Percentiles rank a stretch among this genome's conserved stretches.
These are phyloP conservation scores for Hymenoscyphus scutula DNA, from an alignment of 2,329 filamentous ascomycete genomes.

Conservation along the genomic window DNA sequence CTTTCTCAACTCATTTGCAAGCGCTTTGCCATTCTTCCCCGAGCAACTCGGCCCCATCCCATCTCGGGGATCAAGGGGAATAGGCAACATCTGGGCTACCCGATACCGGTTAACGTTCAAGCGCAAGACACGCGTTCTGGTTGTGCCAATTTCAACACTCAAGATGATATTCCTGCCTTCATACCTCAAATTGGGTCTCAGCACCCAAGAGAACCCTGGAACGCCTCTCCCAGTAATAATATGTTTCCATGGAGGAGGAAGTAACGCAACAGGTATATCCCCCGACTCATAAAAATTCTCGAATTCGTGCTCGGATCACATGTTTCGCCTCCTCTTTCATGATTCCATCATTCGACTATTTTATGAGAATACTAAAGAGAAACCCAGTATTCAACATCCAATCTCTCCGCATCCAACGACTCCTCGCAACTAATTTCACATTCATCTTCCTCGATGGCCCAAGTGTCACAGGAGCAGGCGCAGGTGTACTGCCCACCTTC, in stretches of 20 bases:
- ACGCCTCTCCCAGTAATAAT: slow-evolving; percentile 18
- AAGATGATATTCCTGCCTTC: slow-evolving; percentile 4
- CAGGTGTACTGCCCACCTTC: slow-evolving; percentile 23
- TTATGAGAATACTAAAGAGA: neutral
- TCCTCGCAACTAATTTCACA: slow-evolving; percentile 15
- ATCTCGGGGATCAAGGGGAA: neutral
- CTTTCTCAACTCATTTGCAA: neutral
- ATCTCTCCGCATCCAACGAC: slow-evolving; percentile 16
- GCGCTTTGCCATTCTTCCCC: neutral
- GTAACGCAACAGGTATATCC: slow-evolving; percentile 8
- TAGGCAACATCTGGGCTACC: neutral
- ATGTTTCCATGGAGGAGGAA: slow-evolving; percentile 20
- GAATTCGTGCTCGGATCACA: neutral
- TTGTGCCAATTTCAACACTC: neutral
- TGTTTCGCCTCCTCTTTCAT: neutral
- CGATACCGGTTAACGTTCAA: neutral
- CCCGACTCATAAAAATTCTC: neutral
- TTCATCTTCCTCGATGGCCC: slow-evolving; percentile 24
- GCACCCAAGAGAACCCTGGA: neutral
- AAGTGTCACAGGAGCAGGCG: slow-evolving; percentile 14
- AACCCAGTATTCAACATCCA: slow-evolving; percentile 20
- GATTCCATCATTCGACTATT: too few species aligned
- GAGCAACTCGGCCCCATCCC: neutral
- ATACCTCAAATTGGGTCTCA: slow-evolving; percentile 7
- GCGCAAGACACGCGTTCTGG: neutral